These are phyloP conservation scores for Hyaloperonospora brassicae DNA, from an alignment of 352 stramenopile genomes.

Conservation along the genomic window DNA sequence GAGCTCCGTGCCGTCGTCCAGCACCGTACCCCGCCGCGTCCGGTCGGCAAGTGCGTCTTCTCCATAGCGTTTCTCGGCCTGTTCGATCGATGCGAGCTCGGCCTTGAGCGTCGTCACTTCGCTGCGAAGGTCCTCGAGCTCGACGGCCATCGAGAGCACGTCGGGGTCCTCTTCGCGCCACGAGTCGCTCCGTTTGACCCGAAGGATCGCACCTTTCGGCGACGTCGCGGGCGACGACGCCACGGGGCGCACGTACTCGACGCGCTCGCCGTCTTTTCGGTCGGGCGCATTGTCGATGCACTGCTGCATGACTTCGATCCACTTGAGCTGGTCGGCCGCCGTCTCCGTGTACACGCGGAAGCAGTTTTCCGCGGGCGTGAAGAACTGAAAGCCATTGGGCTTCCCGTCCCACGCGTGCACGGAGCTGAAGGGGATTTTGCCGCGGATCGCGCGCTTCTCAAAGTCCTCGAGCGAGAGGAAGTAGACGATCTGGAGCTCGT, in stretches of 20 bases:
- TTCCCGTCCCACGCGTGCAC: conserved; percentile 83
- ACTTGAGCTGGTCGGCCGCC: conserved; percentile 55
- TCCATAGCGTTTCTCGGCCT: conserved; percentile 71
- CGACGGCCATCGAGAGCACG: conserved; percentile 46
- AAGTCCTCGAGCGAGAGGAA: conserved; percentile 68
- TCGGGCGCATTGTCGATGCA: conserved; percentile 60
- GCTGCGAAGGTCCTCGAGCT: conserved; percentile 68
- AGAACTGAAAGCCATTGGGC: conserved; percentile 83
- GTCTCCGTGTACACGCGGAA: conserved; percentile 81
- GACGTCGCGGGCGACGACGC: conserved; percentile 57
- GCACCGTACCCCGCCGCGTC: conserved; percentile 50
- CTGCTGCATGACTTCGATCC: conserved; percentile 62
- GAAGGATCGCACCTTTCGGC: conserved; percentile 37
- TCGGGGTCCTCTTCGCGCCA: conserved; percentile 75
- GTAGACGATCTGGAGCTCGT: conserved; percentile 73
- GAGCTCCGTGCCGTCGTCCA: conserved; percentile 73
- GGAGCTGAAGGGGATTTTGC: conserved; percentile 75
- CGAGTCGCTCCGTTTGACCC: conserved; percentile 54
- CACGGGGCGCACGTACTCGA: conserved; percentile 61
- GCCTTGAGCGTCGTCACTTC: conserved; percentile 64
- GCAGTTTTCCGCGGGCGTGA: conserved; percentile 75
- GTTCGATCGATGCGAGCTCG: conserved; percentile 65
- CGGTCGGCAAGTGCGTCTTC: conserved; percentile 45
- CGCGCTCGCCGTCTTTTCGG: conserved; percentile 49
- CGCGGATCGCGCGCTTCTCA: conserved; percentile 61